Percentiles rank a stretch among this genome's conserved stretches.
Evolutionary conservation across 495 filamentous ascomycete species (phyloP).

Genomic region (Trichoderma gamsii): DNA sequence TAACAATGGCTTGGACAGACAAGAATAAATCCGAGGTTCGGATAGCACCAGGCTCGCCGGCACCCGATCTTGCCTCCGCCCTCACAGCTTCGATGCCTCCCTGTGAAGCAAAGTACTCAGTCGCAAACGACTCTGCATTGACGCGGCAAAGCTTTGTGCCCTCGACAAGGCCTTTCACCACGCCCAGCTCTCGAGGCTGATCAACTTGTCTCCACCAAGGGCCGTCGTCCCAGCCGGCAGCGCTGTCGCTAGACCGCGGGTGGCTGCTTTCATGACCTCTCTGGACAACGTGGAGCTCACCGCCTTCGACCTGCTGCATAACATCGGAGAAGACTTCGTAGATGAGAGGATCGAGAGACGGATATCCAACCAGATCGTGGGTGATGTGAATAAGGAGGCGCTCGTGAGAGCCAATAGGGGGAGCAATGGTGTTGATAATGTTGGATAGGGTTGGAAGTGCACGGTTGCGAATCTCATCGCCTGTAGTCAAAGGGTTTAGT

Average conservation of each 20-base stretch:
- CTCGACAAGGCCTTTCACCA: slow-evolving; percentile 73
- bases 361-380: slow-evolving; percentile 90
- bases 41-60: slow-evolving; percentile 80
- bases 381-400: slow-evolving; percentile 97
- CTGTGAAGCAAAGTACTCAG: slow-evolving; percentile 67
- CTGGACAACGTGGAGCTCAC: slow-evolving; percentile 94
- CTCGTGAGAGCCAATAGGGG: slow-evolving; percentile 95
- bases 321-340: slow-evolving; percentile 91
- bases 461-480: slow-evolving; percentile 80
- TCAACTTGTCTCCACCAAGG: slow-evolving; percentile 87
- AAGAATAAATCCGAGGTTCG: slow-evolving; percentile 93
- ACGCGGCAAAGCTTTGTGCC: slow-evolving; percentile 84
- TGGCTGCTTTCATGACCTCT: slow-evolving; percentile 78
- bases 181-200: slow-evolving; percentile 66
- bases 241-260: slow-evolving; percentile 44
- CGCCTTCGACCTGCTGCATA: slow-evolving; percentile 97
- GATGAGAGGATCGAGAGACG: slow-evolving; percentile 87
- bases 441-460: slow-evolving; percentile 93
- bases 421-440: slow-evolving; percentile 88
- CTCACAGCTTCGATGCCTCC: slow-evolving; percentile 79
- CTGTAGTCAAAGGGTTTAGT: slow-evolving; percentile 34
- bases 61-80: slow-evolving; percentile 63
- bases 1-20: slow-evolving; percentile 74
- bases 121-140: slow-evolving; percentile 79
- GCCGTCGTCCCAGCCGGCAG: slow-evolving; percentile 76